A percentile compares a stretch with the other conserved stretches of the same genome.
phyloP scores from a whole-genome alignment of 129 eudicot genomes.

The Erigeron canadensis region DNA sequence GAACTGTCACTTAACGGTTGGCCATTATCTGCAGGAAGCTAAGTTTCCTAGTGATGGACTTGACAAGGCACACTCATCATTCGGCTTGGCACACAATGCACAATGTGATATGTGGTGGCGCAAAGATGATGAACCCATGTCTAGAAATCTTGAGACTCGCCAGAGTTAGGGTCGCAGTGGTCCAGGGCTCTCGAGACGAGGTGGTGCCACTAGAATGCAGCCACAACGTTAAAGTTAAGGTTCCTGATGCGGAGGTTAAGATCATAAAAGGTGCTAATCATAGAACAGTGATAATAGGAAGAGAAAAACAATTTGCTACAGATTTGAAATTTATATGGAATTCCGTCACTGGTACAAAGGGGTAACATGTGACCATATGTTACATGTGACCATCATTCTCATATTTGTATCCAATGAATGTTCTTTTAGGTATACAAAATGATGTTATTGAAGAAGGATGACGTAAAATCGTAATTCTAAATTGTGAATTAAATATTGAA shows the following conservation, averaged over 20 bases:
- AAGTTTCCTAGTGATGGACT: conserved; percentile 38
- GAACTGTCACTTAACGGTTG: neutral
- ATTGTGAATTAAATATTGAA: too few relatives aligned
- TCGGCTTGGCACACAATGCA: conserved; percentile 99
- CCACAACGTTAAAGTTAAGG: conserved; percentile 53
- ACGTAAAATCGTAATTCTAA: too few relatives aligned
- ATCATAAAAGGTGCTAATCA: conserved; percentile 59
- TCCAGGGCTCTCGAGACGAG: conserved; percentile 67
- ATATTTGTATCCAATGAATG: too few relatives aligned
- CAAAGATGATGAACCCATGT: conserved; percentile 56
- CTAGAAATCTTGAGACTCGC: conserved; percentile 42
- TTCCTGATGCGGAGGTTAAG: conserved; percentile 51
- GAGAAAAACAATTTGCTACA: conserved; percentile 51
- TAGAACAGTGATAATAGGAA: conserved; percentile 46
- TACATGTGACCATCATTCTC: neutral
- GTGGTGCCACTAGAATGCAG: conserved; percentile 79
- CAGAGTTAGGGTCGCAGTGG: conserved; percentile 36
- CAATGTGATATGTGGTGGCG: conserved; percentile 79
- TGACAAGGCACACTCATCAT: conserved; percentile 80
- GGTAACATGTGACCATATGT: neutral
- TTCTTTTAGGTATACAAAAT: too few relatives aligned
- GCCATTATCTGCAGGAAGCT: conserved; percentile 46
- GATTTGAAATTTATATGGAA: conserved; percentile 57
- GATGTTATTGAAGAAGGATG: too few relatives aligned
- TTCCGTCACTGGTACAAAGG: conserved; percentile 28